Base-by-base conservation (phyloP, 2,329 filamentous ascomycete genomes). In the Penicillium sp. region DNA sequence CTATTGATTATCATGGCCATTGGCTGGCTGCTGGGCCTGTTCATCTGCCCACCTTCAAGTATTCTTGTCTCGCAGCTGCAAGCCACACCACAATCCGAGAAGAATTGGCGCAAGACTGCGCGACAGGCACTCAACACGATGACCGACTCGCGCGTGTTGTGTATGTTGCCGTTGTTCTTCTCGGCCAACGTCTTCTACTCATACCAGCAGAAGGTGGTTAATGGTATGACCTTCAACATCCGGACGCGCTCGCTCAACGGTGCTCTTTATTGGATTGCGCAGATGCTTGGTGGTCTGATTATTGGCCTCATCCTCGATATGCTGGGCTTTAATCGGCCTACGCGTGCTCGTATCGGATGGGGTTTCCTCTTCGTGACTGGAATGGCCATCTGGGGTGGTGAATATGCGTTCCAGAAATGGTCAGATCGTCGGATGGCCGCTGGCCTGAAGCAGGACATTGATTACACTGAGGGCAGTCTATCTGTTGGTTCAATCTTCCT, bases 401-500 rank as follows among this genome's bases (percentile, higher is more conserved):
- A 88, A n/a, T 89, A 88, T 68, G 83, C 80, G 19, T 91, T 90
- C 78, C 86, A 91, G 78, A 82, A 78, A 62, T 84, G 83, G 68
- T 86, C 87, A 68, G 73, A 85, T 66, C 58, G 69, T 57, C 75
- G 79, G 15, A 66, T 78, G n/a, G 78, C 75, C 19, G 53, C 65
- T 5, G 79, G 79, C 3, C 67, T 75, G 22, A 80, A 79, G 62
- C 78, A 83, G 58, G 77, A 81, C 55, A 73, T 84, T 59, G 82
- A 85, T 69, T 85, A 80, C 64, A 81, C 75, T 12, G 69, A 79
- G 35, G 82, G 81, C 40, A 65, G 74, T 44, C 78, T 82, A 44
- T 88, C 85, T 56, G 81, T 82, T 6, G 88, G 87, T 0, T 88
- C 88, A 10, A 88, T 91, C 69, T 86, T 90, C 69, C 78, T 91